Evolutionary conservation across 2,329 filamentous ascomycete genomes (phyloP), one percentile per base, ranked within the genome.

Genomic region (Diplodia intermedia): DNA sequence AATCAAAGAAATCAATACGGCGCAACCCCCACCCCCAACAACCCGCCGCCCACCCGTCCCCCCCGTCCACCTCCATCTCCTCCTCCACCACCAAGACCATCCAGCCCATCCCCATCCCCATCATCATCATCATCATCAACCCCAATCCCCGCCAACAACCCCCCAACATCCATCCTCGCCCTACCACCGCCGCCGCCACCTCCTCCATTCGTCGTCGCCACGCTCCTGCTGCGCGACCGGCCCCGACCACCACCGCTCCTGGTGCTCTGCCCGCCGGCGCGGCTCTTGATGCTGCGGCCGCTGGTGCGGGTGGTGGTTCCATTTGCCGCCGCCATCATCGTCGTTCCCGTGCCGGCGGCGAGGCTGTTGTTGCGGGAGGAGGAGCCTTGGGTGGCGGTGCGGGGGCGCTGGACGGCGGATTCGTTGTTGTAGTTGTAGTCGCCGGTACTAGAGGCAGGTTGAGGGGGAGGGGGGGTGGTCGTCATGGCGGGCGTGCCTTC

Each of bases 81-180:
- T n/a, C n/a, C n/a, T 12, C n/a, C 43, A 43, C 70, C 15, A 36
- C 71, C 40, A 67, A 70, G n/a, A n/a, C n/a, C n/a, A n/a, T n/a
- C n/a, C n/a, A n/a, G n/a, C n/a, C n/a, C n/a, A n/a, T n/a, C n/a
- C n/a, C 23, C 68, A 75, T 43, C 2, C 1, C 4, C 31, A 31
- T 31, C 31, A 15, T 36, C 71, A 31, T 73, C 74, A 54, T 72
- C 74, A 15, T 71, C 57, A 43, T 49, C 52, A 31, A 79, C 49
- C 3, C 31, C 76, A 57, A 80, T 76, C 60, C 76, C 78, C 47
- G 77, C 74, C 70, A 80, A 71, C 33, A 80, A 75, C 0, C 72
- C 73, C 0, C 69, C 71, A 8, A 80, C 76, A 68, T 79, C 75
- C 7, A 75, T 73, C 55, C 74, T 74, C 55, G 65, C 68, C 29